Percentiles rank a stretch among this genome's conserved stretches.
These are phyloP conservation scores for Triticum turgidum DNA, from an alignment of 176 grass and related monocot species.

Conservation along the genomic window DNA sequence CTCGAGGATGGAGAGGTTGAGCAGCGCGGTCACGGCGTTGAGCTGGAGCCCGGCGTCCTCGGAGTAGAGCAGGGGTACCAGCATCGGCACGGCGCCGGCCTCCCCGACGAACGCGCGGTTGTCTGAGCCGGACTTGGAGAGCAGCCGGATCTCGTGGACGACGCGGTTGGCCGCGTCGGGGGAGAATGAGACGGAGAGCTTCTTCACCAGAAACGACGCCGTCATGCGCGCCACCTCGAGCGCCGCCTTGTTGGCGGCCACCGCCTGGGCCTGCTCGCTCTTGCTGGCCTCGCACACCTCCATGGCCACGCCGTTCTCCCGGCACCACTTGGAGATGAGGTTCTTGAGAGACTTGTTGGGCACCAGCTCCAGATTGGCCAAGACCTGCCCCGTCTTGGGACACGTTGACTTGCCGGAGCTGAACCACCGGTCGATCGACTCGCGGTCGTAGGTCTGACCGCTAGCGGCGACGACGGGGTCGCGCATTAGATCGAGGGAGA, in stretches of 20 bases:
- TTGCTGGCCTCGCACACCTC: conserved; percentile 51
- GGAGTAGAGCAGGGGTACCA: conserved; percentile 79
- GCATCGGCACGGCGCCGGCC: conserved; percentile 71
- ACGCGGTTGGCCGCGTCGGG: conserved; percentile 68
- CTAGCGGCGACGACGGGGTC: conserved; percentile 82
- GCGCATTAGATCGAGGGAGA: conserved; percentile 86
- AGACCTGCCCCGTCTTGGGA: conserved; percentile 78
- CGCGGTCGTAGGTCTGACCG: conserved; percentile 92
- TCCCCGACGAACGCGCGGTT: conserved; percentile 83
- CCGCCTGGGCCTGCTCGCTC: conserved; percentile 31
- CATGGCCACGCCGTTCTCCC: conserved; percentile 63
- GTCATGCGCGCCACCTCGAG: conserved; percentile 91
- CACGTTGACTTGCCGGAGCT: conserved; percentile 75
- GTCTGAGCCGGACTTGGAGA: conserved; percentile 71
- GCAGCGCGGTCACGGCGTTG: conserved; percentile 80
- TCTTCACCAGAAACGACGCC: conserved; percentile 77
- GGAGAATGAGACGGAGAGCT: conserved; percentile 49
- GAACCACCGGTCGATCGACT: conserved; percentile 79
- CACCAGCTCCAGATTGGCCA: conserved; percentile 58
- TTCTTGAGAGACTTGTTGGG: conserved; percentile 89
- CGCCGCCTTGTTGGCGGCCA: conserved; percentile 74
- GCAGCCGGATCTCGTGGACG: conserved; percentile 82
- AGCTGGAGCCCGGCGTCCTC: conserved; percentile 68
- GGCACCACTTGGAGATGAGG: conserved; percentile 87
- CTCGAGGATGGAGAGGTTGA: conserved; percentile 90